Evolutionary conservation across 495 filamentous ascomycete species (phyloP), one percentile per base, ranked within the genome.

Genomic region (Elasticomyces elasticus): DNA sequence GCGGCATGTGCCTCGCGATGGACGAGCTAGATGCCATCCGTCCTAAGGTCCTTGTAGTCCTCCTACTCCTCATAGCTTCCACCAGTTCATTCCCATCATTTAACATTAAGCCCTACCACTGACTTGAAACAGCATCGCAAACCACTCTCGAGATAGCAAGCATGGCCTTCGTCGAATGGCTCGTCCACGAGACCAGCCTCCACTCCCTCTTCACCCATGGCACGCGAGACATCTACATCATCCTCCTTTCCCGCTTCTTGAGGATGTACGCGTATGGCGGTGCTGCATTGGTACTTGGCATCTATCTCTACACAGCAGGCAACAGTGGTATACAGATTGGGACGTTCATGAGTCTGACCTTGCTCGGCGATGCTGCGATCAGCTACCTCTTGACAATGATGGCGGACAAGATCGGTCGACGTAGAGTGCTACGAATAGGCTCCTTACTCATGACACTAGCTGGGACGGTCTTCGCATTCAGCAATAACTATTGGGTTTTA

Each of bases 291-390:
- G 82, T 94, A 45, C 74, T 91, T 19, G 87, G 79, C 12, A 76
- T 77, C 4, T 81, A 84, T 61, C 74, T 94, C 37, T 78, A 76
- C 0, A 76, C 77, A 4, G 66, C 89, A 25, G 74, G 72, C 15
- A 77, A 82, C 55, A 75, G 81, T 0, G 79, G 85, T 58, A 72
- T 78, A 9, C 73, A 73, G 22, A 87, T 85, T 35, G 88, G 87
- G 10, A 71, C 87, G 2, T 91, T 94, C 66, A 91, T 94, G 86
- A 89, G 84, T 5, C 69, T 90, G 42, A 92, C 88, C 0, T 69
- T 92, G 52, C 69, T 85, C 13, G 87, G 88, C 25, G 88, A 94
- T 72, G 83, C 85, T 1, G 60, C 79, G 19, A 83, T 92, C 56
- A 87, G 85, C 53, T 80, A 88, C 19, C 60, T 84, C 27, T 72